Evolutionary conservation across 768 basidiomycete genomes (phyloP).

Genomic region (Trametes cinnabarina): DNA sequence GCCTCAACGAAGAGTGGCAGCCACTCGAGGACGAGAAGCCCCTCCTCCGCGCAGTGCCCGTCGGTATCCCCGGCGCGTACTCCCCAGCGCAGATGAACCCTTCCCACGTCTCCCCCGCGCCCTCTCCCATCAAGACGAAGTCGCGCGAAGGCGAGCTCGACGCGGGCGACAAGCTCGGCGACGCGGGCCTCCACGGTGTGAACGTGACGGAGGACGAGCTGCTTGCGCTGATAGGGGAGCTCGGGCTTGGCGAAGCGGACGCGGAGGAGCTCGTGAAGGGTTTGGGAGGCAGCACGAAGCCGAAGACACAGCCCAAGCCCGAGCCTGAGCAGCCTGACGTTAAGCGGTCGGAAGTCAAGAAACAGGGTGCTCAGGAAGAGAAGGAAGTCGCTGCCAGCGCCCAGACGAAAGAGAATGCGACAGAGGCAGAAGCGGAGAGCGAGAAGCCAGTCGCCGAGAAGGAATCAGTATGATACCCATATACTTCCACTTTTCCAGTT

Average conservation of each 20-base stretch:
- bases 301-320: conserved; percentile 6
- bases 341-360: conserved; percentile 1
- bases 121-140: conserved; percentile 41
- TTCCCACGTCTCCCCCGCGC: conserved; percentile 52
- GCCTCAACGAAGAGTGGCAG: conserved; percentile 70
- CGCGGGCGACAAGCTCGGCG: conserved; percentile 63
- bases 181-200: conserved; percentile 73
- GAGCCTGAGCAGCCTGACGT: conserved; percentile 11
- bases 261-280: conserved; percentile 73
- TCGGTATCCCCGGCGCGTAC: conserved; percentile 80
- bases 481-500: not conserved
- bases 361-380: not conserved
- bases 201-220: conserved; percentile 77
- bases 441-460: conserved; percentile 2
- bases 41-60: conserved; percentile 52
- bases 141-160: conserved; percentile 59
- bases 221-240: conserved; percentile 63
- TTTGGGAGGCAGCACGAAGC: conserved; percentile 30
- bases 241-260: conserved; percentile 76
- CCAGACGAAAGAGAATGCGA: conserved; percentile 12
- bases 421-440: not conserved
- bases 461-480: not conserved
- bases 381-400: conserved; percentile 9
- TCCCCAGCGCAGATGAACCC: conserved; percentile 79
- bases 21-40: conserved; percentile 60